phyloP scores from a whole-genome alignment of 2,329 filamentous ascomycete genomes.

The Pseudocercospora musae region DNA sequence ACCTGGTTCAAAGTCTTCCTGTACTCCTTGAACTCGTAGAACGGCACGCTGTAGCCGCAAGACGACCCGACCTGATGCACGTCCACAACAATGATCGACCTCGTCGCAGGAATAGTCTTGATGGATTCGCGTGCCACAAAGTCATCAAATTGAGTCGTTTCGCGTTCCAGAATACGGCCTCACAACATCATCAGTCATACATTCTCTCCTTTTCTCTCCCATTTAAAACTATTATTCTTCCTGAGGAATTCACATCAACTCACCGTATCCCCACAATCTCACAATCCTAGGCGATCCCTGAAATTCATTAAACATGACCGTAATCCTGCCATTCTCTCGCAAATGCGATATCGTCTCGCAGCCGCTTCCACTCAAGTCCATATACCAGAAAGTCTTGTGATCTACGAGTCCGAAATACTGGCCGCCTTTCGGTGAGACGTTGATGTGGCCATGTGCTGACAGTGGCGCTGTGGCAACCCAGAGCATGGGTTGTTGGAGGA shows the following conservation, averaged over 20 bases:
- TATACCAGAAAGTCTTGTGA: conserved; percentile 43
- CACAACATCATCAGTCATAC: conserved; percentile 4
- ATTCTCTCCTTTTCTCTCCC: too few relatives aligned
- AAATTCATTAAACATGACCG: conserved; percentile 44
- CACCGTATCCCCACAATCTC: conserved; percentile 42
- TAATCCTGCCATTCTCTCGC: conserved; percentile 45
- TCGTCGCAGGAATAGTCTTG: conserved; percentile 36
- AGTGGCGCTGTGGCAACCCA: conserved; percentile 45
- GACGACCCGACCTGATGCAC: conserved; percentile 44
- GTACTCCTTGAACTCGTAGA: conserved; percentile 43
- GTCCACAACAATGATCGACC: conserved; percentile 43
- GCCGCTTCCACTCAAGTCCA: conserved; percentile 44
- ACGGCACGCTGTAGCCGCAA: conserved; percentile 45
- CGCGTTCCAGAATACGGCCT: conserved; percentile 39
- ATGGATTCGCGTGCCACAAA: conserved; percentile 38
- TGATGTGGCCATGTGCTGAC: conserved; percentile 42
- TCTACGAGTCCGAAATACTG: conserved; percentile 42
- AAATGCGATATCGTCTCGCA: conserved; percentile 46
- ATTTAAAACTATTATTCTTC: too few relatives aligned
- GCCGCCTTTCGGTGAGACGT: conserved; percentile 47
- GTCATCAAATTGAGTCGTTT: conserved; percentile 31
- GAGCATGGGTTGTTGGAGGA: conserved; percentile 44
- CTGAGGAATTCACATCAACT: too few relatives aligned
- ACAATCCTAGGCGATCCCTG: conserved; percentile 43
- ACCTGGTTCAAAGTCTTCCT: conserved; percentile 41